phyloP scores from a whole-genome alignment of 2,329 filamentous ascomycete genomes.

The Penicillium digitatum region DNA sequence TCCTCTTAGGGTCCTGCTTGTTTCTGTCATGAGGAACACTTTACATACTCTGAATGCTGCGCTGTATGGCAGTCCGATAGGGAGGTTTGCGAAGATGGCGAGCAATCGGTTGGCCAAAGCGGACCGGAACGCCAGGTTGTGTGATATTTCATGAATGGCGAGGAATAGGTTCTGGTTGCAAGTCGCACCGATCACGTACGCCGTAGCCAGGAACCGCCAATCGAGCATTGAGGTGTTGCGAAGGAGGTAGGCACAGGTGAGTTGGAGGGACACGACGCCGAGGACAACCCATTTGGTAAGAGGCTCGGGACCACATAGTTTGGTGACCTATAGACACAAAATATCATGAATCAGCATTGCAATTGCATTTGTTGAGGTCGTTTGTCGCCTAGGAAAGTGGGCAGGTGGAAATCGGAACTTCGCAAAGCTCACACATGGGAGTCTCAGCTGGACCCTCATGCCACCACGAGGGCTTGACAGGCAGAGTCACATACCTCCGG shows the following conservation, averaged over 20 bases:
- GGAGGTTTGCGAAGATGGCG: conserved; percentile 90
- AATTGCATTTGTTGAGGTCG: conserved; percentile 4
- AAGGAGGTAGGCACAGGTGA: conserved; percentile 72
- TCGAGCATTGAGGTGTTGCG: conserved; percentile 75
- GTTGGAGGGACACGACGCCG: conserved; percentile 76
- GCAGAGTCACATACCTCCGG: conserved; percentile 64
- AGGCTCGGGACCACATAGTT: conserved; percentile 93
- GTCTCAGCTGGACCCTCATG: not conserved
- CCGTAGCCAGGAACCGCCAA: conserved; percentile 77
- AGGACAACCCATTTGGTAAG: conserved; percentile 91
- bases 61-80: conserved; percentile 93
- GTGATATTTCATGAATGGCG: conserved; percentile 97
- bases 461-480: not conserved
- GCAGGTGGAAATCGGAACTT: conserved; percentile 1
- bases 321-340: conserved; percentile 65
- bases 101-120: conserved; percentile 75
- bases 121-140: conserved; percentile 89
- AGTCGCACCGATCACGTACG: conserved; percentile 88
- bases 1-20: not conserved
- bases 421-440: conserved; percentile 5
- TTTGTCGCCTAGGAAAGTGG: conserved; percentile 2
- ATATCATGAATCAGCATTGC: conserved; percentile 14
- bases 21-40: not conserved
- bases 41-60: conserved; percentile 77
- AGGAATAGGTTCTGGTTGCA: conserved; percentile 98